A percentile compares a stretch with the other conserved stretches of the same genome.
phyloP scores from a whole-genome alignment of 1,284 basidiomycete genomes.

The Xerocomus minutiporus region DNA sequence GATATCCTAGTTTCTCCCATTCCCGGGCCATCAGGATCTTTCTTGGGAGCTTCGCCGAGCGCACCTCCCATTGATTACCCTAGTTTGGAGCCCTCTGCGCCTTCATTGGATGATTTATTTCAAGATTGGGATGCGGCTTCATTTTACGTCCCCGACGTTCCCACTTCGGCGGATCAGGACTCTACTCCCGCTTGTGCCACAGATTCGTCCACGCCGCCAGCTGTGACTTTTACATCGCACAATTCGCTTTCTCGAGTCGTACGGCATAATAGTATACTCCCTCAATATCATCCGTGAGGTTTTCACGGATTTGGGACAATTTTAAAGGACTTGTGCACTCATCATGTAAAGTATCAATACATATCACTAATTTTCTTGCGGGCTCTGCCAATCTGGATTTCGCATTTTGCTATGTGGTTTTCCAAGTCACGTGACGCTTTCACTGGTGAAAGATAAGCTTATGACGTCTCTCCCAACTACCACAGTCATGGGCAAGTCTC shows the following conservation, averaged over 20 bases:
- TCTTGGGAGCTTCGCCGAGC: conserved; percentile 37
- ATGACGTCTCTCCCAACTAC: neutral
- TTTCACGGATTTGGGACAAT: neutral
- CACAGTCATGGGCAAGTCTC: conserved; percentile 77
- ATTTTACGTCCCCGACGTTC: conserved; percentile 1
- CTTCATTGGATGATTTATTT: conserved; percentile 29
- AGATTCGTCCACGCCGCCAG: neutral
- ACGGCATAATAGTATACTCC: conserved; percentile 20
- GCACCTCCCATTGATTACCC: conserved; percentile 30
- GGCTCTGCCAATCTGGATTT: neutral
- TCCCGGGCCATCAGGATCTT: conserved; percentile 41
- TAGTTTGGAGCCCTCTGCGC: conserved; percentile 33
- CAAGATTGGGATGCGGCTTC: conserved; percentile 21
- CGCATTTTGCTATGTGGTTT: neutral
- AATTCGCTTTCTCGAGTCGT: conserved; percentile 1
- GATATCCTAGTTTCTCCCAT: conserved; percentile 23
- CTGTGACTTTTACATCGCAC: neutral
- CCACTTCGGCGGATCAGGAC: conserved; percentile 1
- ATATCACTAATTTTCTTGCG: conserved; percentile 22
- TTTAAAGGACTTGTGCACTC: conserved; percentile 8
- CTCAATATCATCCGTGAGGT: conserved; percentile 28
- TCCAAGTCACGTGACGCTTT: neutral
- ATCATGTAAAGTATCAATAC: conserved; percentile 22
- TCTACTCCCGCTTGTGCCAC: neutral
- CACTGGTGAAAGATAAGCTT: neutral